Base-by-base conservation (phyloP, 116 monocot genomes). In the Trichopus zeylanicus region DNA sequence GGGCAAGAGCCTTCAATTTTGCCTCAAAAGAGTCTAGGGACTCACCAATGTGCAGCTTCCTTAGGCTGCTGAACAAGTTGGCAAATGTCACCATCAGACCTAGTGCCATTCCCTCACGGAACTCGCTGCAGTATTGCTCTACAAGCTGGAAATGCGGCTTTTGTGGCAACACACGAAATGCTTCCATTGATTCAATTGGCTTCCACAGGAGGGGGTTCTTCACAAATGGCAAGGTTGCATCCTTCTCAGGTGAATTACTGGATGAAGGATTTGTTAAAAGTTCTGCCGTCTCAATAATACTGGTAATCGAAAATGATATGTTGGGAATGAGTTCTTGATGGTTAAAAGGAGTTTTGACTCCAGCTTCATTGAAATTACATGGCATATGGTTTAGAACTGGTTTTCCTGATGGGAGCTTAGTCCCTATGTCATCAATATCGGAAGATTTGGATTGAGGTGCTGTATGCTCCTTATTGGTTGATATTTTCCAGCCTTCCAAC, bases 81-180 rank as follows among this genome's bases (percentile, higher is more conserved):
- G 71, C 57, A 55, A 75, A 74, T 20, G 57, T 29, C 33, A 63
- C 35, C 78, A 78, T 78, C 11, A 82, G 35, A 46, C 82, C 78
- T 23, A 82, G 59, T 7, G 82, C 78, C 63, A 67, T 67, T 53
- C 82, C 74, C 51, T 82, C 82, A 18, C 70, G 78, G 6, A 78
- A 48, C 19, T 48, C 63, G 34, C 48, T n/a, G 23, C 51, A 60
- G 48, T 74, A 59, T 29, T 71, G 42, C 31, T 67, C 55, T 21
- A 82, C 48, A 16, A 62, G 57, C 26, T 39, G 68, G 57, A 78
- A 82, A 63, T 78, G 82, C 31, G 82, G 82, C 31, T 74, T 23
- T 48, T 82, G 77, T 13, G 74, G 78, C 35, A 67, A 9, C 33
- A 8, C 16, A 12, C 18, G 56, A 56, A 73, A 82, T n/a, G 70